Evolutionary conservation across 164 flowering plant genomes (phyloP).

Genomic region (Vitis labrusca): DNA sequence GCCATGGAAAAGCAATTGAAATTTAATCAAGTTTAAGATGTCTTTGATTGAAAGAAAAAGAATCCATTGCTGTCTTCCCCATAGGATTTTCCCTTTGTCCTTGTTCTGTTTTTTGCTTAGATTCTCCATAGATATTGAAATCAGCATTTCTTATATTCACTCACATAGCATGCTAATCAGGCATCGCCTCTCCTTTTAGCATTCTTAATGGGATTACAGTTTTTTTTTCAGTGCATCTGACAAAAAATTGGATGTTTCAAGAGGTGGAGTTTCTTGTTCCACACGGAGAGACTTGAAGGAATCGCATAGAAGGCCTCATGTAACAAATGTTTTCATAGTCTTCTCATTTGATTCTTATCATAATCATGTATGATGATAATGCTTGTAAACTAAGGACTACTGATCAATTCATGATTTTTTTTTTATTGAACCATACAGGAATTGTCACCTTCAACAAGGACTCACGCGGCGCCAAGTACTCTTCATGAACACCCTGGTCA

Average conservation of each 20-base stretch:
- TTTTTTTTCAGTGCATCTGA: conserved; percentile 61
- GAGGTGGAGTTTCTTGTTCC: conserved; percentile 31
- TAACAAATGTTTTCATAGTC: background rate
- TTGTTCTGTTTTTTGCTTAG: no score
- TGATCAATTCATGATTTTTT: background rate
- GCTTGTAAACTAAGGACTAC: background rate
- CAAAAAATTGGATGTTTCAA: conserved; percentile 39
- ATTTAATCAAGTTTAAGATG: background rate
- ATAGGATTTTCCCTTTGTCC: no score
- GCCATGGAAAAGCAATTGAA: background rate
- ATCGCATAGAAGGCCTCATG: conserved; percentile 21
- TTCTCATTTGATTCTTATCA: background rate
- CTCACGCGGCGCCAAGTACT: conserved; percentile 31
- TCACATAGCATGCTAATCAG: background rate
- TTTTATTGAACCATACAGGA: conserved; percentile 30
- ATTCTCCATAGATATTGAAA: no score
- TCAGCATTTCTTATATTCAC: no score
- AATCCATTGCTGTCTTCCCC: background rate
- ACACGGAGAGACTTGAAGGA: conserved; percentile 27
- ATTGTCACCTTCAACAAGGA: conserved; percentile 27
- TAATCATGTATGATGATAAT: background rate
- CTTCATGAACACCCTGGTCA: conserved; percentile 27
- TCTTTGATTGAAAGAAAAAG: background rate
- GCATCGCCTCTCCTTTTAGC: background rate
- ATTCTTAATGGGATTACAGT: background rate